phyloP scores from a whole-genome alignment of 495 filamentous ascomycete genomes.

The Penicillium chermesinum region DNA sequence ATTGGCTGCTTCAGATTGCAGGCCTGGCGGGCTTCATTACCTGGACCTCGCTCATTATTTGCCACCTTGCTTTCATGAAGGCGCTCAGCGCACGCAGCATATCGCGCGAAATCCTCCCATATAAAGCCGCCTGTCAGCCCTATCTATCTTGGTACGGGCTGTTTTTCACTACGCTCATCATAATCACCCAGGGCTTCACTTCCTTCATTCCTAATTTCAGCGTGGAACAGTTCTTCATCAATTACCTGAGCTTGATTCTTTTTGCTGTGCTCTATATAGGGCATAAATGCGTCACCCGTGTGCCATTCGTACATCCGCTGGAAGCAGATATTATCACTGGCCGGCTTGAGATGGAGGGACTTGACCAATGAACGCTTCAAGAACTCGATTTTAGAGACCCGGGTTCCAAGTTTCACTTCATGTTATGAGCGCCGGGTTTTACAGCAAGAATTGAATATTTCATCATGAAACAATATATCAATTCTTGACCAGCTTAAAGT shows the following conservation, averaged over 20 bases:
- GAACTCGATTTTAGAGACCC: no score
- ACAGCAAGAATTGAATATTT: no score
- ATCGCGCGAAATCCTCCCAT: constrained; percentile 50
- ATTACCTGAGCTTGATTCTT: constrained; percentile 58
- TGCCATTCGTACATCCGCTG: constrained; percentile 34
- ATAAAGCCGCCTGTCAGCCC: constrained; percentile 54
- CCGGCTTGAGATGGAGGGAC: constrained; percentile 25
- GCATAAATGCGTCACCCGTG: constrained; percentile 49
- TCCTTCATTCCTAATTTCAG: constrained; percentile 58
- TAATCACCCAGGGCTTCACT: constrained; percentile 66
- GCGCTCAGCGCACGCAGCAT: constrained; percentile 55
- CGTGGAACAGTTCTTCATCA: constrained; percentile 53
- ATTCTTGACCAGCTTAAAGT: no score
- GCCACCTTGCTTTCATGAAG: constrained; percentile 58
- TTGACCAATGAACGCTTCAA: neutral
- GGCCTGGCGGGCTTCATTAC: constrained; percentile 63
- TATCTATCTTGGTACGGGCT: constrained; percentile 57
- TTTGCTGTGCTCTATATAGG: constrained; percentile 54
- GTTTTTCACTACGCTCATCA: constrained; percentile 59
- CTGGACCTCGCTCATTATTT: constrained; percentile 56
- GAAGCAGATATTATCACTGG: constrained; percentile 49
- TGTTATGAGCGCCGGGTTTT: neutral
- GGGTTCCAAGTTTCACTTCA: neutral
- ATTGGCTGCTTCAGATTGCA: constrained; percentile 56
- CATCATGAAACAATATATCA: no score